These are phyloP conservation scores for Serpula lacrymans DNA, from an alignment of 768 basidiomycete species.

Conservation along the genomic window DNA sequence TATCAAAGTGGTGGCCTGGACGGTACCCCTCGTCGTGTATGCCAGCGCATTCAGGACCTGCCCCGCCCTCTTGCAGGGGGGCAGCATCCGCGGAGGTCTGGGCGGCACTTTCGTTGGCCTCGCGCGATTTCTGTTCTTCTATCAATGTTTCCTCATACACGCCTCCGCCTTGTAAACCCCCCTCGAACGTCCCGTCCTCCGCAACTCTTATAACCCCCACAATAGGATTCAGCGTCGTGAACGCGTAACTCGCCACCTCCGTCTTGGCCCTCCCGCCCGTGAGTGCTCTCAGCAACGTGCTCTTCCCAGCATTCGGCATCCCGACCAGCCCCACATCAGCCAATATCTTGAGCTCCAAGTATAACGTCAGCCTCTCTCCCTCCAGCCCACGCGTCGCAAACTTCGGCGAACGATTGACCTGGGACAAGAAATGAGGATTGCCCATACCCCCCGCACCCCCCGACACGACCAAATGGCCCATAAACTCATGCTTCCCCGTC, in stretches of 20 bases:
- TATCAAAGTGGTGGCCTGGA: slow-evolving; percentile 53
- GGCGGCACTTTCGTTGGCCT: too few relatives aligned
- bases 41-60: too few relatives aligned
- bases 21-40: slow-evolving; percentile 14
- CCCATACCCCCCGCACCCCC: slow-evolving; percentile 85
- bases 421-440: slow-evolving; percentile 79
- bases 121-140: slow-evolving; percentile 50
- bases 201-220: slow-evolving; percentile 86
- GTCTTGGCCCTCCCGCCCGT: slow-evolving; percentile 82
- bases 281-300: slow-evolving; percentile 85
- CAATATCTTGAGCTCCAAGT: slow-evolving; percentile 87
- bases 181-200: slow-evolving; percentile 74
- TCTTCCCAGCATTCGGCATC: slow-evolving; percentile 93
- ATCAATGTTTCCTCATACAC: slow-evolving; percentile 67
- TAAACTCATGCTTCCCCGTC: slow-evolving; percentile 43
- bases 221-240: slow-evolving; percentile 94
- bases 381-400: slow-evolving; percentile 77
- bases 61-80: too few relatives aligned
- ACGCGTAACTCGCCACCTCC: slow-evolving; percentile 87
- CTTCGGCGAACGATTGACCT: slow-evolving; percentile 75
- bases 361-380: slow-evolving; percentile 74
- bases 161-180: slow-evolving; percentile 42
- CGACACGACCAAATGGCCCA: slow-evolving; percentile 64
- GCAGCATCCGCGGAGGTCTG: too few relatives aligned
- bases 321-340: slow-evolving; percentile 97